Base-by-base conservation (phyloP, 1,139 yeast genomes). In the Diutina pseudorugosa region DNA sequence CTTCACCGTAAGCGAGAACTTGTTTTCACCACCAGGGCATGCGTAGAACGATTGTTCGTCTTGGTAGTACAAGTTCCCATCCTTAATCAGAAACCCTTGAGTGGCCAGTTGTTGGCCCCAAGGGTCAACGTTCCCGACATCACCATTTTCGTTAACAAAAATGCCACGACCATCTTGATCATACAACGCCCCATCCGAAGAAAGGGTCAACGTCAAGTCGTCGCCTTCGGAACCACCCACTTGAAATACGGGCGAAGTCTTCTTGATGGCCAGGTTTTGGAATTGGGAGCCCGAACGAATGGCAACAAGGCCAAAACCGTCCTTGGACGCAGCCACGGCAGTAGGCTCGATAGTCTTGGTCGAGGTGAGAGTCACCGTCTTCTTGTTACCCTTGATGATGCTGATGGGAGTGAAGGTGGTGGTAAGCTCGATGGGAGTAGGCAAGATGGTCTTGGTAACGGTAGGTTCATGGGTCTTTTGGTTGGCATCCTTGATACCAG, bases 101-200 rank as follows among this genome's bases (percentile, higher is more conserved):
- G 50, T 47, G 16, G 50, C 41, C 30, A 7, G 41, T n/a, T 44
- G 47, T 14, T 44, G 33, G 33, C 47, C 47, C 47, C 47, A 44
- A 44, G 47, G 47, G 47, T 44, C 47, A 14, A 44, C 47, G 7
- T 21, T 23, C 21, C 47, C 47, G 27, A 47, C 20, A 16, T 47
- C 50, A 47, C 50, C 50, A 11, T 30, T 30, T 14, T 25, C 50
- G 19, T 41, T 41, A 18, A 47, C 33, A 16, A 30, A 33, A 4
- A 47, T 23, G 5, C 41, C 41, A 3, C 41, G 18, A 25, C 41
- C 41, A n/a, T 25, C 30, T 25, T 47, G 50, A 23, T 47, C 50
- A 16, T 14, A 27, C 41, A 47, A 47, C 2, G 21, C 9, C 16
- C 41, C 41, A 25, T 27, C 50, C 14, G n/a, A 2, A 18, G 50